Evolutionary conservation across 2,329 filamentous ascomycete genomes (phyloP).

Genomic region (Xylariaceae sp.): DNA sequence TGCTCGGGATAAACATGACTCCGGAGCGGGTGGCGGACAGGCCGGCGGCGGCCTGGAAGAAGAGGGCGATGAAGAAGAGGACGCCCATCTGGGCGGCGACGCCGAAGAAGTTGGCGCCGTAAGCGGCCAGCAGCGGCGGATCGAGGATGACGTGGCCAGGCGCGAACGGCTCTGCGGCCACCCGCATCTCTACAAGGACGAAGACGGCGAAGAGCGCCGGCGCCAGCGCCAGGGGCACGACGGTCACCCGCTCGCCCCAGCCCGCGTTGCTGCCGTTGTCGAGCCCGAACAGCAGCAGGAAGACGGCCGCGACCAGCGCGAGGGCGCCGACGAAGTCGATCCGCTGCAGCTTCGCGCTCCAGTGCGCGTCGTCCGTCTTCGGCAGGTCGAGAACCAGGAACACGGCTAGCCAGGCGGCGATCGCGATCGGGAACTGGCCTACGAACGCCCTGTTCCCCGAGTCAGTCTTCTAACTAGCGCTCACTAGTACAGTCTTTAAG

Average conservation of each 20-base stretch:
- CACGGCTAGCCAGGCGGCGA: slow-evolving; percentile 67
- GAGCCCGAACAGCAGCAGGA: slow-evolving; percentile 68
- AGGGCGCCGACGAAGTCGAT: slow-evolving; percentile 76
- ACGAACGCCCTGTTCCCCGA: slow-evolving; percentile 63
- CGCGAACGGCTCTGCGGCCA: slow-evolving; percentile 73
- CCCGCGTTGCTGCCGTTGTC: slow-evolving; percentile 74
- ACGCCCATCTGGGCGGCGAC: slow-evolving; percentile 59
- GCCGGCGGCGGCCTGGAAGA: slow-evolving; percentile 73
- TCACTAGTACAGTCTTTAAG: too few species aligned
- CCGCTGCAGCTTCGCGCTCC: slow-evolving; percentile 65
- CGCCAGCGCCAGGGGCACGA: slow-evolving; percentile 59
- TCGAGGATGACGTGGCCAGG: slow-evolving; percentile 75
- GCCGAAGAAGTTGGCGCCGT: slow-evolving; percentile 72
- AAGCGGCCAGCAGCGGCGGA: slow-evolving; percentile 66
- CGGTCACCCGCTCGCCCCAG: slow-evolving; percentile 63
- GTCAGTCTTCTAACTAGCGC: too few species aligned
- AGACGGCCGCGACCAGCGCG: slow-evolving; percentile 65
- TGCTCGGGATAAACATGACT: slow-evolving; percentile 66
- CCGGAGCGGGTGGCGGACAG: slow-evolving; percentile 66
- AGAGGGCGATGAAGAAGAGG: slow-evolving; percentile 76
- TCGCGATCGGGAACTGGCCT: slow-evolving; percentile 68
- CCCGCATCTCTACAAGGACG: slow-evolving; percentile 66
- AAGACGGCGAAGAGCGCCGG: slow-evolving; percentile 67
- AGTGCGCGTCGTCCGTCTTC: slow-evolving; percentile 58
- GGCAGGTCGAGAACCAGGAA: slow-evolving; percentile 65